Conservation (phyloP, 2,329 filamentous ascomycete genomes). For the Gaeumannomyces sp. region DNA sequence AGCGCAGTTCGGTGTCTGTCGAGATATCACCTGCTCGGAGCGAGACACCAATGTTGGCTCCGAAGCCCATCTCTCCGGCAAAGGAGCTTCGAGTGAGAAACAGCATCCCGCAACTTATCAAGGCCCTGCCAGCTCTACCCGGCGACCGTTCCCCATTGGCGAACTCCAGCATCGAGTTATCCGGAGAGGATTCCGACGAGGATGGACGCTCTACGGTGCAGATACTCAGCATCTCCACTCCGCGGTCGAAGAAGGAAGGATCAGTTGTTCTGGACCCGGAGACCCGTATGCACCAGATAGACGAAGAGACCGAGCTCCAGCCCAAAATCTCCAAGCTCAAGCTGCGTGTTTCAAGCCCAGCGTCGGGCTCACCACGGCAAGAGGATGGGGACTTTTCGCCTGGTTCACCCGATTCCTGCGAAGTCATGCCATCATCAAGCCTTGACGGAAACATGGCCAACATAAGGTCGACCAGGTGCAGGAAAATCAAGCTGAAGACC, state of each 20-base stretch:
- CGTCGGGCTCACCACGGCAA: background rate
- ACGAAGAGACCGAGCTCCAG: background rate
- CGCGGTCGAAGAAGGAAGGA: background rate
- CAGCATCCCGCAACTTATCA: constrained; percentile 47
- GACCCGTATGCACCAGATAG: background rate
- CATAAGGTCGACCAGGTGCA: background rate
- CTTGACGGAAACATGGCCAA: background rate
- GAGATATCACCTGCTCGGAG: constrained; percentile 12
- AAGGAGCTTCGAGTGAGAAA: constrained; percentile 39
- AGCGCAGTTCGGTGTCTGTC: constrained; percentile 1
- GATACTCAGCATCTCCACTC: background rate
- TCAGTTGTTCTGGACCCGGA: background rate
- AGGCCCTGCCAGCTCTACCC: constrained; percentile 42
- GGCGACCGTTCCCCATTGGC: constrained; percentile 10
- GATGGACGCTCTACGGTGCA: background rate
- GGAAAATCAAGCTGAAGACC: constrained; percentile 7
- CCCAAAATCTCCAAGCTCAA: constrained; percentile 2
- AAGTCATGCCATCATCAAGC: background rate
- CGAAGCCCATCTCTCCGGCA: constrained; percentile 42
- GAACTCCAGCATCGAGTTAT: background rate
- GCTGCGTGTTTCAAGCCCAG: constrained; percentile 5
- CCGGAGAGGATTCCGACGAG: background rate
- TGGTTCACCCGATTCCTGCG: background rate
- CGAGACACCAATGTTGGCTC: constrained; percentile 32
- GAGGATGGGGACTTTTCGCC: background rate